Evolutionary conservation across 768 basidiomycete genomes (phyloP).

Genomic region (Suillus fuscotomentosus): DNA sequence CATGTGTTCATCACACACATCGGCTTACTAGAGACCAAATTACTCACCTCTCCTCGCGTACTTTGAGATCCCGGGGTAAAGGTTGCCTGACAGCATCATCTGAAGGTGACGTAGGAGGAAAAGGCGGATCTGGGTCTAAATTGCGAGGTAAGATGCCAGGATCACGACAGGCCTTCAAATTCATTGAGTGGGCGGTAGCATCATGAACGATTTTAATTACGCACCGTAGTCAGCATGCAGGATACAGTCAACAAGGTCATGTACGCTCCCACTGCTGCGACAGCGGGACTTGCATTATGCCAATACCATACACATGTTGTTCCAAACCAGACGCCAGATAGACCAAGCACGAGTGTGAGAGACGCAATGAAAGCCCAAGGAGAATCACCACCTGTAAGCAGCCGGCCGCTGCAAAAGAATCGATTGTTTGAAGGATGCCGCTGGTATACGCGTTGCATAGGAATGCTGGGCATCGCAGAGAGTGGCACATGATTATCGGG

Average conservation of each 20-base stretch:
- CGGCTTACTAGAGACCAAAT: not conserved
- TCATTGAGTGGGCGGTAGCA: constrained; percentile 5
- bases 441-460: constrained; percentile 54
- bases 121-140: constrained; percentile 84
- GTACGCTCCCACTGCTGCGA: constrained; percentile 65
- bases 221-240: constrained; percentile 75
- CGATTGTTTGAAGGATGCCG: constrained; percentile 70
- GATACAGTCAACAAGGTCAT: constrained; percentile 65
- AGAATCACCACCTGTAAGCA: constrained; percentile 85
- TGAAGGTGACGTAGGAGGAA: constrained; percentile 58
- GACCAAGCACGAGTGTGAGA: constrained; percentile 56
- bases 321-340: constrained; percentile 83
- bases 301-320: constrained; percentile 92
- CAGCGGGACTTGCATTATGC: constrained; percentile 69
- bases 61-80: constrained; percentile 77
- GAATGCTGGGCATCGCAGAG: constrained; percentile 30
- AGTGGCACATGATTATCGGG: constrained; percentile 30
- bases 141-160: constrained; percentile 89
- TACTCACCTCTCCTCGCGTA: constrained; percentile 74
- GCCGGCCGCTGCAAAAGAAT: constrained; percentile 69
- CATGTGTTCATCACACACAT: constrained; percentile 4
- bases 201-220: constrained; percentile 22
- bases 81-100: constrained; percentile 64
- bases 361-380: constrained; percentile 77
- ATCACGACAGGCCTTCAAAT: constrained; percentile 66